Conservation (phyloP, 805 yeast genomes). For the Cyberlindnera euphorbiiphila region DNA sequence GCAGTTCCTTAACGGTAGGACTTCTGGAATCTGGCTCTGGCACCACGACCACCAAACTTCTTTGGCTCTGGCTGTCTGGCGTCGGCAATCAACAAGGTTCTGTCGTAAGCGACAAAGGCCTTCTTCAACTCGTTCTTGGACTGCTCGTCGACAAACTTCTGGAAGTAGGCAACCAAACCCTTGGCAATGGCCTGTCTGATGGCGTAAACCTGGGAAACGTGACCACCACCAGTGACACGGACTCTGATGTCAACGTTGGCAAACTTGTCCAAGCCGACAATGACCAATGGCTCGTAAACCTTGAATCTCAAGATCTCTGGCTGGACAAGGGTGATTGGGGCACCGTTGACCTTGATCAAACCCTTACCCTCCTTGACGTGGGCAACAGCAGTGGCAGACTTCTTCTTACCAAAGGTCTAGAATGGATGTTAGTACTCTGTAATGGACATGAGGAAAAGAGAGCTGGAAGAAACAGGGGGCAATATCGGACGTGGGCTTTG, state of each 20-base stretch:
- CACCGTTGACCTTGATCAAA: conserved; percentile 98
- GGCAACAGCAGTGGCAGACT: conserved; percentile 99
- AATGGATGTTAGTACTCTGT: conserved; percentile 23
- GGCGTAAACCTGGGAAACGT: conserved; percentile 99
- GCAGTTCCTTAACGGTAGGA: conserved; percentile 85
- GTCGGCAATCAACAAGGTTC: conserved; percentile 99
- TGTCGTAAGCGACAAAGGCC: conserved; percentile 96
- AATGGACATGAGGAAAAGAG: neutral
- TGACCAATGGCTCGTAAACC: conserved; percentile 98
- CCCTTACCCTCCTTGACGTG: conserved; percentile 99
- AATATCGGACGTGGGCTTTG: too few species aligned
- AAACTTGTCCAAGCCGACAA: conserved; percentile 98
- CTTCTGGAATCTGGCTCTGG: conserved; percentile 99
- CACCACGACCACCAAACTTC: conserved; percentile 99
- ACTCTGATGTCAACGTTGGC: conserved; percentile 98
- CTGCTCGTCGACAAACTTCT: conserved; percentile 98
- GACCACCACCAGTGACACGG: conserved; percentile 99
- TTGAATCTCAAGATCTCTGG: conserved; percentile 99
- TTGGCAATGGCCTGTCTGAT: conserved; percentile 99
- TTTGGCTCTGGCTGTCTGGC: conserved; percentile 99
- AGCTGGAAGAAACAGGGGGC: neutral
- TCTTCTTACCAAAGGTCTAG: conserved; percentile 99
- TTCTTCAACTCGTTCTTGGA: conserved; percentile 99
- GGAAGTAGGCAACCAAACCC: conserved; percentile 99
- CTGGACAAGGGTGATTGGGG: conserved; percentile 98